Percentiles rank a stretch among this genome's conserved stretches.
phyloP scores from a whole-genome alignment of 805 yeast genomes.

The Hyphopichia homilentoma region DNA sequence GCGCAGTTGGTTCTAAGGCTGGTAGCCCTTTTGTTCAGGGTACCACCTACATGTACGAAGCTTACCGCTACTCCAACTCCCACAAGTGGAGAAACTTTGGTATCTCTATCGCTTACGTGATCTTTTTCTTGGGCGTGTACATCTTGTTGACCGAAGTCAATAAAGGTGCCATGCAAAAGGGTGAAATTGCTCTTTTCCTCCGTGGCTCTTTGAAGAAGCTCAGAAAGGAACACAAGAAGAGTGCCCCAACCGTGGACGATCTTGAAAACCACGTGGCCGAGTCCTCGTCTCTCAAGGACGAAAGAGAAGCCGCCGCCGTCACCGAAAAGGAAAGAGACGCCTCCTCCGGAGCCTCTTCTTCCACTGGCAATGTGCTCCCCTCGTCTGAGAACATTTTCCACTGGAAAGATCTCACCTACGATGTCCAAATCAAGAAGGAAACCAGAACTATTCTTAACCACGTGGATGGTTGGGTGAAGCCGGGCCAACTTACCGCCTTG shows the following conservation, averaged over 20 bases:
- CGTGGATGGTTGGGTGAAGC: constrained; percentile 66
- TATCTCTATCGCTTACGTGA: constrained; percentile 50
- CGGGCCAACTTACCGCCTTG: constrained; percentile 76
- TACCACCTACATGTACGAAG: constrained; percentile 45
- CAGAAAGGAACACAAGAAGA: constrained; percentile 16
- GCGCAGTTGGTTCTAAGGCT: constrained; percentile 54
- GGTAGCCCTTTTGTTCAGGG: constrained; percentile 58
- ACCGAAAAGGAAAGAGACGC: constrained; percentile 9
- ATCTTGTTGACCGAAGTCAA: constrained; percentile 33
- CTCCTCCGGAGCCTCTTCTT: constrained; percentile 1
- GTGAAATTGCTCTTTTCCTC: constrained; percentile 32
- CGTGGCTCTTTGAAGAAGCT: constrained; percentile 27
- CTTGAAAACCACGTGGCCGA: constrained; percentile 18
- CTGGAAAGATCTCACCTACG: constrained; percentile 37
- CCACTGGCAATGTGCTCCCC: constrained; percentile 5
- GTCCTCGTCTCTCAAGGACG: constrained; percentile 24
- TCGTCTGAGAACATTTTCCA: constrained; percentile 21
- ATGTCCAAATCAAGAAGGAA: constrained; percentile 34
- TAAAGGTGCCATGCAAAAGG: constrained; percentile 44
- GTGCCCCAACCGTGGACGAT: constrained; percentile 11
- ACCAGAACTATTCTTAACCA: constrained; percentile 37
- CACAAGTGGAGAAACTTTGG: constrained; percentile 85
- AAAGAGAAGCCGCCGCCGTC: constrained; percentile 21
- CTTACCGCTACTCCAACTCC: constrained; percentile 48
- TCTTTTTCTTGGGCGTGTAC: constrained; percentile 37